Conservation (phyloP, 2,329 filamentous ascomycete genomes). For the Trichoderma guizhouense region DNA sequence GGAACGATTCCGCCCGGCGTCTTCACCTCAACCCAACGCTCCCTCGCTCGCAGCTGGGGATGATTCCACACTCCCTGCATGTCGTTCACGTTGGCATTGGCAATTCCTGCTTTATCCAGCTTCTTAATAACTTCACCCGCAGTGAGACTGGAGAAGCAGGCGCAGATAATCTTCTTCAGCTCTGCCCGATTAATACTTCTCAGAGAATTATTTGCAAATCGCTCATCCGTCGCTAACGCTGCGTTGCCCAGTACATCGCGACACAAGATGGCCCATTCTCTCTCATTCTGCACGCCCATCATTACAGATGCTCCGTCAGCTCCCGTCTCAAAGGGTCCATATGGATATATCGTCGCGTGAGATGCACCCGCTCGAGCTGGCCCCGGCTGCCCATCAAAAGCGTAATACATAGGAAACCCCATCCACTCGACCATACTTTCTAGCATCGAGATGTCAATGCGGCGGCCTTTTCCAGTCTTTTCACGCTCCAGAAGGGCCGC, state of each 20-base stretch:
- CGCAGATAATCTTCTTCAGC: slow-evolving; percentile 44
- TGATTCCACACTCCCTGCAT: slow-evolving; percentile 55
- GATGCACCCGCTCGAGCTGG: slow-evolving; percentile 48
- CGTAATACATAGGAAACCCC: slow-evolving; percentile 54
- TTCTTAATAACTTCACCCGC: slow-evolving; percentile 40
- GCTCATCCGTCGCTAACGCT: slow-evolving; percentile 40
- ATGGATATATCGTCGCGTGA: slow-evolving; percentile 55
- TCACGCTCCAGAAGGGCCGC: slow-evolving; percentile 47
- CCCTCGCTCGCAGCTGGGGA: slow-evolving; percentile 48
- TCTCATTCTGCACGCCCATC: slow-evolving; percentile 56
- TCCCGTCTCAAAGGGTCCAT: slow-evolving; percentile 51
- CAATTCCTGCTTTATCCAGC: slow-evolving; percentile 48
- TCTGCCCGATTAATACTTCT: slow-evolving; percentile 45
- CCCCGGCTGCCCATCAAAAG: slow-evolving; percentile 42
- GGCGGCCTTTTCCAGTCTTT: slow-evolving; percentile 46
- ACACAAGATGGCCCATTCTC: slow-evolving; percentile 52
- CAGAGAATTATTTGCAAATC: slow-evolving; percentile 46
- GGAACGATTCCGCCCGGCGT: slow-evolving; percentile 45
- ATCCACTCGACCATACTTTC: slow-evolving; percentile 60
- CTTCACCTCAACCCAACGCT: slow-evolving; percentile 48
- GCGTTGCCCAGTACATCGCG: slow-evolving; percentile 42
- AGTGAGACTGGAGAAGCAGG: slow-evolving; percentile 37
- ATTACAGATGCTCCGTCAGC: slow-evolving; percentile 46
- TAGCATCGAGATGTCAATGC: slow-evolving; percentile 56
- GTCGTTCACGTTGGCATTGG: slow-evolving; percentile 54